A percentile compares a stretch with the other conserved stretches of the same genome.
These are phyloP conservation scores for Gossypium trilobum DNA, from an alignment of 441 rosid genomes.

Conservation along the genomic window DNA sequence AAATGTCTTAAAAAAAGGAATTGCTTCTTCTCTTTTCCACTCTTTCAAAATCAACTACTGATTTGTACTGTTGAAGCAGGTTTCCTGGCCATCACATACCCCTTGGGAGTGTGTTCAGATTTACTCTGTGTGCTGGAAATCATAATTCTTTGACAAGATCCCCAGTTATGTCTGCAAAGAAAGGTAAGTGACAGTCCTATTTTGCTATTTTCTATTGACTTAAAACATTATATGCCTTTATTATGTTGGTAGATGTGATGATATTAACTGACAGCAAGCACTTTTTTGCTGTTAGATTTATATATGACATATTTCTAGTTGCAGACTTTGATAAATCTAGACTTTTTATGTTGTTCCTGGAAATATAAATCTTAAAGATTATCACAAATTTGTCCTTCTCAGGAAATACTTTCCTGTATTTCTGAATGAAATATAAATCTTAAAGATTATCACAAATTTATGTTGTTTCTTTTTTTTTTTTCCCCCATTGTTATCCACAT, in stretches of 20 bases:
- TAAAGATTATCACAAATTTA: neutral
- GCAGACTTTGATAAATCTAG: neutral
- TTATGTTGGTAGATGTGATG: neutral
- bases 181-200: slow-evolving; percentile 28
- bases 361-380: neutral
- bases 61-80: slow-evolving; percentile 31
- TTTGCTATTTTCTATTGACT: neutral
- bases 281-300: neutral
- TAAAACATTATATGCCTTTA: neutral
- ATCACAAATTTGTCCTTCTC: neutral
- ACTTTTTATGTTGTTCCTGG: neutral
- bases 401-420: slow-evolving; percentile 21
- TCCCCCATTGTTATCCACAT: slow-evolving; percentile 10
- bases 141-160: slow-evolving; percentile 26
- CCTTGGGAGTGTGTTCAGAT: slow-evolving; percentile 26
- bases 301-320: neutral
- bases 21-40: neutral
- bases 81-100: slow-evolving; percentile 27
- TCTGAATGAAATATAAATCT: slow-evolving; percentile 5
- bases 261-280: neutral
- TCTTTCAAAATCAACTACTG: neutral
- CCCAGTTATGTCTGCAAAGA: slow-evolving; percentile 29
- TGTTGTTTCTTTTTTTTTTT: neutral
- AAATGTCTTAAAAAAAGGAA: neutral
- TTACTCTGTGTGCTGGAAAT: slow-evolving; percentile 32